Base-by-base conservation (phyloP, 148 eudicot species). In the Rhododendron ovatum region DNA sequence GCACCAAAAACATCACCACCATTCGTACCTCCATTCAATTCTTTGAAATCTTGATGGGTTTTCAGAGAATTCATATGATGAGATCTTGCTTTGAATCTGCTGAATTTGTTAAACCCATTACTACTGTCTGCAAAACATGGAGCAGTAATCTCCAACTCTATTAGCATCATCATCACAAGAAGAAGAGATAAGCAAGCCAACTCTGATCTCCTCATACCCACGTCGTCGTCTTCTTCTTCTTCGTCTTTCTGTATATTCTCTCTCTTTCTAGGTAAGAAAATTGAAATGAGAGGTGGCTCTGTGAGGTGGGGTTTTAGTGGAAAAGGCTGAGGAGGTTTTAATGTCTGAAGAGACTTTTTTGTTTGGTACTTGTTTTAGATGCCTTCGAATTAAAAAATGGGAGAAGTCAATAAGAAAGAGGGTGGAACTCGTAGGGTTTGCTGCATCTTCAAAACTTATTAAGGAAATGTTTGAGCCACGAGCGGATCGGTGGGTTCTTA, bases 1-100 rank as follows among this genome's bases (percentile, higher is more conserved):
- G 83, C 95, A 55, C 91, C 96, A 90, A 94, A 92, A 80, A 89
- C 87, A 61, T 80, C 90, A 88, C 84, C 92, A 87, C 24, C 22
- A n/a, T 79, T 10, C 10, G 50, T 12, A 15, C 71, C 83, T 8
- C 67, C 79, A 80, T 80, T 83, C 61, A 55, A 55, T 82, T 48
- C 74, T 50, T 80, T 85, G 83, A 89, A 90, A 13, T 82, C 85
- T 84, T 78, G 87, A 24, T 74, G 86, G 39, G 59, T 22, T 75
- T 84, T 87, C 20, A 43, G 24, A 47, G 78, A 15, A 55, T 22
- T 74, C 39, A 69, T 63, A 50, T 74, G 84, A 33, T 69, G 50
- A 75, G 30, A 35, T 81, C 82, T 86, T 51, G 28, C 73, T 90
- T 83, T 88, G 82, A 88, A 88, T 71, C 89, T 92, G 86, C 82